These are phyloP conservation scores for Friedmanniomyces endolithicus DNA, from an alignment of 495 filamentous ascomycete genomes.

Conservation along the genomic window DNA sequence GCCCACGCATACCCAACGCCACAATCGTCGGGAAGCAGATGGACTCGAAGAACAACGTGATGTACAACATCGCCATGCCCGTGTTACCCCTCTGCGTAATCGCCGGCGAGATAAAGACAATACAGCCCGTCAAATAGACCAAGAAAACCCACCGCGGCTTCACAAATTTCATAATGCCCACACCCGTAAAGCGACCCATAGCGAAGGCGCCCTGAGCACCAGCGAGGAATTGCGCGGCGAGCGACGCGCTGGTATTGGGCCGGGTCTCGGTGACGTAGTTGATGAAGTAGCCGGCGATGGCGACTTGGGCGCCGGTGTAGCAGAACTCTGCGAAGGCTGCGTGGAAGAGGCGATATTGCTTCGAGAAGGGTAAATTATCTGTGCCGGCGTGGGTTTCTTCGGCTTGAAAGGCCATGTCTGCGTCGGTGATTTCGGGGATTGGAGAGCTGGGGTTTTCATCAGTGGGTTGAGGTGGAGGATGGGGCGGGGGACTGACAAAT, in stretches of 20 bases:
- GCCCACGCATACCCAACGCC: conserved; percentile 53
- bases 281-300: conserved; percentile 45
- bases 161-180: conserved; percentile 34
- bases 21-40: conserved; percentile 58
- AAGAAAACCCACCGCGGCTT: conserved; percentile 28
- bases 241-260: conserved; percentile 7
- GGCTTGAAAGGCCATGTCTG: conserved; percentile 51
- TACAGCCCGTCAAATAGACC: conserved; percentile 28
- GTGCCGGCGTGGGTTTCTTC: conserved; percentile 32
- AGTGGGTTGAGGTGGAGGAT: neutral
- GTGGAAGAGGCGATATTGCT: conserved; percentile 56
- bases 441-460: conserved; percentile 25
- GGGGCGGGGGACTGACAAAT: conserved; percentile 29
- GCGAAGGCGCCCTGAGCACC: conserved; percentile 57
- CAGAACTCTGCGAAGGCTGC: conserved; percentile 57
- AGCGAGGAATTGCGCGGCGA: conserved; percentile 43
- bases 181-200: conserved; percentile 50
- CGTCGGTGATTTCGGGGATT: conserved; percentile 63
- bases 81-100: conserved; percentile 27
- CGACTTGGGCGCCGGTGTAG: conserved; percentile 58
- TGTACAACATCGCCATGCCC: conserved; percentile 45
- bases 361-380: conserved; percentile 42
- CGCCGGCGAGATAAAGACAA: conserved; percentile 44
- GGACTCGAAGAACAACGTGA: conserved; percentile 58
- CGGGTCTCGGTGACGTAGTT: conserved; percentile 32